Evolutionary conservation across 2,329 filamentous ascomycete genomes (phyloP).

Genomic region (Fusarium sulawesiense): DNA sequence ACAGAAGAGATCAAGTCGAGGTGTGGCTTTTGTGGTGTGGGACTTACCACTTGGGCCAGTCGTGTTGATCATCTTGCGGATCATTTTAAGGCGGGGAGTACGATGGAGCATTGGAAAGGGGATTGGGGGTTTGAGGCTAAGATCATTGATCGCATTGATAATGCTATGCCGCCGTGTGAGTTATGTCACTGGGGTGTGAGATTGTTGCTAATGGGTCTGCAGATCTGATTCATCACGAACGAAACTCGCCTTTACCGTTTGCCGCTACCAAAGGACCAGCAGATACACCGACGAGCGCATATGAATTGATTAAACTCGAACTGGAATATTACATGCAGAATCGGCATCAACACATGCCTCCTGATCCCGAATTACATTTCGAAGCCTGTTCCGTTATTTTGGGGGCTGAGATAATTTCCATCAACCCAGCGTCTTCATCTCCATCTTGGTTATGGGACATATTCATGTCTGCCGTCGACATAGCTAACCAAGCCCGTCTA

Average conservation of each 20-base stretch:
- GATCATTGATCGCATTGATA: conserved; percentile 55
- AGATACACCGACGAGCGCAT: conserved; percentile 38
- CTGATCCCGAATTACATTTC: conserved; percentile 31
- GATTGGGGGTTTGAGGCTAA: conserved; percentile 57
- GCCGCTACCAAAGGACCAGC: conserved; percentile 35
- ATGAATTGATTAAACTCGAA: conserved; percentile 36
- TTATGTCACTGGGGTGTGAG: fast-evolving
- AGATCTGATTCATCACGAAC: conserved; percentile 42
- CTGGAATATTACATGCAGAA: conserved; percentile 36
- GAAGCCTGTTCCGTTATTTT: conserved; percentile 36
- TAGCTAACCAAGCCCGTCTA: conserved; percentile 31
- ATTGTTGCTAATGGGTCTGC: neutral
- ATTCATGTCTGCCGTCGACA: conserved; percentile 31
- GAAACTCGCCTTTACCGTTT: conserved; percentile 33
- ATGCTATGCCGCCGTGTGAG: conserved; percentile 56
- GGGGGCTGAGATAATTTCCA: conserved; percentile 26
- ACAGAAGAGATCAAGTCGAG: conserved; percentile 53
- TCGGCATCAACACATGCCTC: conserved; percentile 17
- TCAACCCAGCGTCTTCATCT: conserved; percentile 22
- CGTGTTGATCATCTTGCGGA: conserved; percentile 54
- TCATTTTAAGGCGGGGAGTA: conserved; percentile 56
- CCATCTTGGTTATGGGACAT: conserved; percentile 35
- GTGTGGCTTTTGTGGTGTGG: conserved; percentile 56
- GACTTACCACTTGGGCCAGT: conserved; percentile 53
- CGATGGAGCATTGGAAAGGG: conserved; percentile 58